phyloP scores from a whole-genome alignment of 140 eudicot species.

The Senecio squalidus region DNA sequence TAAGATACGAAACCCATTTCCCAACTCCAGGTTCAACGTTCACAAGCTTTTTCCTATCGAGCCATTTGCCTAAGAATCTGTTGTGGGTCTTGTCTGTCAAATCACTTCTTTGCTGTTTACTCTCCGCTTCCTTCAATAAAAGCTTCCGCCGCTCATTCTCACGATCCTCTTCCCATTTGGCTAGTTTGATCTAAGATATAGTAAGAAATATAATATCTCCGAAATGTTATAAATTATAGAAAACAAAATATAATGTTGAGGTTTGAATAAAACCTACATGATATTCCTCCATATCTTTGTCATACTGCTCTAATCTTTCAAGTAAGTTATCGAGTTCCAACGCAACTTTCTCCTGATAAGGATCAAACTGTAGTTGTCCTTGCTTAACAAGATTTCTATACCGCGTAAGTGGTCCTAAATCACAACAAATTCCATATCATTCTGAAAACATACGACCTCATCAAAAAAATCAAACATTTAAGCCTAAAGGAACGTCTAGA shows the following conservation, averaged over 20 bases:
- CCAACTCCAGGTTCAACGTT: constrained; percentile 87
- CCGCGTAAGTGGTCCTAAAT: constrained; percentile 69
- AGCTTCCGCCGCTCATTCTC: constrained; percentile 71
- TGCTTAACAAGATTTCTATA: constrained; percentile 70
- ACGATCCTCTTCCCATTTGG: constrained; percentile 76
- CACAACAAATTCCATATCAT: neutral
- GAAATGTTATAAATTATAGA: neutral
- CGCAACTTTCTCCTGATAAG: constrained; percentile 91
- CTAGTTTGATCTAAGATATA: constrained; percentile 46
- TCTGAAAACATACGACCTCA: neutral
- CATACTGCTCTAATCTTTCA: constrained; percentile 62
- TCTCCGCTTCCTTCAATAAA: constrained; percentile 72
- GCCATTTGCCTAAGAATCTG: constrained; percentile 55
- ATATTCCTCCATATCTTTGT: constrained; percentile 87
- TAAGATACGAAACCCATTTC: constrained; percentile 93
- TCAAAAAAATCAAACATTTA: neutral
- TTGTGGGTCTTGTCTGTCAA: constrained; percentile 42
- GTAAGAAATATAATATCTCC: constrained; percentile 1
- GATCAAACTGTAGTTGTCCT: constrained; percentile 78
- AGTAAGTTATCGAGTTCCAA: constrained; percentile 62
- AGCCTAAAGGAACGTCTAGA: no score
- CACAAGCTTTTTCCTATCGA: constrained; percentile 44
- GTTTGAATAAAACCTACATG: constrained; percentile 47
- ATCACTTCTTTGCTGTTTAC: constrained; percentile 58
- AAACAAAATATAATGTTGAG: neutral